Conservation (phyloP, 768 basidiomycete genomes). For the Amanita thiersii region DNA sequence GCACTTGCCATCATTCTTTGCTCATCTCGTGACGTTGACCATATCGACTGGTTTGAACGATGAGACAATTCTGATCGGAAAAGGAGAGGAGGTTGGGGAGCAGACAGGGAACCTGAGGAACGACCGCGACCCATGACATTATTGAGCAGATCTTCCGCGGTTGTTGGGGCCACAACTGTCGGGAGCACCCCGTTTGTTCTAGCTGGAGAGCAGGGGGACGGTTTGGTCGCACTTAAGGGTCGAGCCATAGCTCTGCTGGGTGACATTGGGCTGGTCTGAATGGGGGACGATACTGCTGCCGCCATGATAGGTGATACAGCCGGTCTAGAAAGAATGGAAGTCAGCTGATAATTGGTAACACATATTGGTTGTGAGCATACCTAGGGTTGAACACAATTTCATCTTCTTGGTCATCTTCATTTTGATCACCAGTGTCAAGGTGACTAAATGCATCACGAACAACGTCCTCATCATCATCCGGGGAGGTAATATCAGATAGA, state of each 20-base stretch:
- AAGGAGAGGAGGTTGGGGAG: constrained; percentile 34
- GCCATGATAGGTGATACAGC: constrained; percentile 17
- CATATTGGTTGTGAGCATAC: constrained; percentile 20
- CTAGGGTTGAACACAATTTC: constrained; percentile 74
- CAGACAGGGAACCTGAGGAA: constrained; percentile 13
- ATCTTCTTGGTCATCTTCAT: constrained; percentile 46
- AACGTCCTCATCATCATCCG: constrained; percentile 61
- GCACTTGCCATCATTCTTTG: constrained; percentile 25
- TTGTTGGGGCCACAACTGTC: constrained; percentile 33
- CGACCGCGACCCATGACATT: constrained; percentile 36
- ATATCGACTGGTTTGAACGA: constrained; percentile 49
- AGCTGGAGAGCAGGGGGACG: constrained; percentile 24
- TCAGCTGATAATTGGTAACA: background rate
- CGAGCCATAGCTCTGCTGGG: constrained; percentile 24
- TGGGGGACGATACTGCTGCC: constrained; percentile 24
- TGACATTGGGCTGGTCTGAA: constrained; percentile 24
- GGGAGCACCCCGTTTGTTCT: constrained; percentile 16
- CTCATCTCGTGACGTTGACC: constrained; percentile 55
- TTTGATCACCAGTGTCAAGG: constrained; percentile 31
- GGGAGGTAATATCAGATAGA: constrained; percentile 5
- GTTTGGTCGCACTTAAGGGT: constrained; percentile 14
- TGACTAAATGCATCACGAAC: constrained; percentile 58
- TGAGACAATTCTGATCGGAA: constrained; percentile 43
- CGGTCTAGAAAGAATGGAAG: constrained; percentile 13
- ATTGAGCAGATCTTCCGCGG: constrained; percentile 62